Percentiles rank a stretch among this genome's conserved stretches.
Evolutionary conservation across 257 asterid species (phyloP).

Genomic region (Nicotiana obtusifolia): DNA sequence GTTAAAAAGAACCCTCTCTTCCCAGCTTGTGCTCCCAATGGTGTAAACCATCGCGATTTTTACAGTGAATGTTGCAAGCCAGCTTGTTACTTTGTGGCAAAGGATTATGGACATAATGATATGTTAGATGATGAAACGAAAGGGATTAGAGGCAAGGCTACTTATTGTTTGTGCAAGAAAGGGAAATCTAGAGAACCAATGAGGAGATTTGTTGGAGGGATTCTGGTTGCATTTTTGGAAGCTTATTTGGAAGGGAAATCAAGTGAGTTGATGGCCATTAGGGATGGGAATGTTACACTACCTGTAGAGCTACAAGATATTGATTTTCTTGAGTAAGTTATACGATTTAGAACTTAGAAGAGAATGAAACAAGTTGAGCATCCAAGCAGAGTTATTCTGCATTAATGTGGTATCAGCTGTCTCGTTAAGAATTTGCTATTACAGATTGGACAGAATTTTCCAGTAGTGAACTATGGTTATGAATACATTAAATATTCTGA

Average conservation of each 20-base stretch:
- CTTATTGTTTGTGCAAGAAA: constrained; percentile 67
- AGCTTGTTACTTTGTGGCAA: constrained; percentile 60
- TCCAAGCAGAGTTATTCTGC: too few relatives aligned
- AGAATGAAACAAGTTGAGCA: not conserved
- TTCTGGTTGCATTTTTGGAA: constrained; percentile 60
- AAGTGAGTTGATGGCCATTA: constrained; percentile 39
- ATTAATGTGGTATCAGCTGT: not conserved
- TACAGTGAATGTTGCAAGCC: constrained; percentile 55
- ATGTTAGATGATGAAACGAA: constrained; percentile 73
- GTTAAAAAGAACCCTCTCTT: constrained; percentile 47
- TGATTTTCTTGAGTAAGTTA: constrained; percentile 34
- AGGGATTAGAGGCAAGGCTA: constrained; percentile 58
- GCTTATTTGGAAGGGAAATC: constrained; percentile 49
- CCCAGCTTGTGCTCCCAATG: constrained; percentile 82
- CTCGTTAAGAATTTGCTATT: not conserved
- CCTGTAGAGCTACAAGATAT: constrained; percentile 55
- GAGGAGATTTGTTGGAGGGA: constrained; percentile 81
- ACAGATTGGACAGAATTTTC: not conserved
- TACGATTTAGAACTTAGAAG: not conserved
- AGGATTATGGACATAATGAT: constrained; percentile 80
- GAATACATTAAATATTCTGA: too few relatives aligned
- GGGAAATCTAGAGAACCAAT: constrained; percentile 67
- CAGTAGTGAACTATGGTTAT: too few relatives aligned
- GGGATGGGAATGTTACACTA: constrained; percentile 32
- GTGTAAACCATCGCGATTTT: constrained; percentile 74